Percentiles rank a stretch among this genome's conserved stretches.
phyloP scores from a whole-genome alignment of 2,329 filamentous ascomycete genomes.

The Neofusicoccum ribis region DNA sequence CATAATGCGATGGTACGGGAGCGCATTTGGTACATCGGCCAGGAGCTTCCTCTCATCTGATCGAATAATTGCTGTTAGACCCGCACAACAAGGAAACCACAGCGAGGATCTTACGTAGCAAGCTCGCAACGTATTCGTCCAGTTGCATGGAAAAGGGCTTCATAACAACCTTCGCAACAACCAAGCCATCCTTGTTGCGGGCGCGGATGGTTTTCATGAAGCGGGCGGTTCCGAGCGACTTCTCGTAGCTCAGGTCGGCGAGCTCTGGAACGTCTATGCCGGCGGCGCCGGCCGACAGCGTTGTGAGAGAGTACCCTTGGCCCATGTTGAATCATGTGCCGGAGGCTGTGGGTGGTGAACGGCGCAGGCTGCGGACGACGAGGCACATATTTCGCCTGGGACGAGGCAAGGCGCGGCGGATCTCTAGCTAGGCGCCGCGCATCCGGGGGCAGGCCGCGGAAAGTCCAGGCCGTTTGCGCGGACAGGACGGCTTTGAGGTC shows the following conservation, averaged over 20 bases:
- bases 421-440: not conserved
- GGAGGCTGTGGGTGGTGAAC: not conserved
- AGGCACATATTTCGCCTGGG: not conserved
- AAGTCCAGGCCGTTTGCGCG: not conserved
- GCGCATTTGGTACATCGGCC: constrained; percentile 82
- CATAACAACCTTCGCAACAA: constrained; percentile 91
- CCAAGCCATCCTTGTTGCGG: constrained; percentile 83
- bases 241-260: constrained; percentile 86
- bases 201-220: constrained; percentile 98
- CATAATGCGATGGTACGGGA: constrained; percentile 85
- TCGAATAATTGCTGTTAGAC: constrained; percentile 24
- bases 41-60: constrained; percentile 77
- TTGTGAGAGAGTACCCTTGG: constrained; percentile 92
- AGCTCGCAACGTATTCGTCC: constrained; percentile 72
- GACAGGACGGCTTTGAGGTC: not conserved
- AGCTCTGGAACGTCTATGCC: constrained; percentile 94
- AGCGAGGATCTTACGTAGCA: constrained; percentile 62
- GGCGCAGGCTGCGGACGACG: not conserved
- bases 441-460: not conserved
- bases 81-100: constrained; percentile 3
- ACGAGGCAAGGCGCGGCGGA: not conserved
- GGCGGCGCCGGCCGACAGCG: constrained; percentile 85
- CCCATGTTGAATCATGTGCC: constrained; percentile 64
- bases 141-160: constrained; percentile 88
- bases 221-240: constrained; percentile 83